Evolutionary conservation across 148 eudicot species (phyloP).

Genomic region (Polygonum maritimum): DNA sequence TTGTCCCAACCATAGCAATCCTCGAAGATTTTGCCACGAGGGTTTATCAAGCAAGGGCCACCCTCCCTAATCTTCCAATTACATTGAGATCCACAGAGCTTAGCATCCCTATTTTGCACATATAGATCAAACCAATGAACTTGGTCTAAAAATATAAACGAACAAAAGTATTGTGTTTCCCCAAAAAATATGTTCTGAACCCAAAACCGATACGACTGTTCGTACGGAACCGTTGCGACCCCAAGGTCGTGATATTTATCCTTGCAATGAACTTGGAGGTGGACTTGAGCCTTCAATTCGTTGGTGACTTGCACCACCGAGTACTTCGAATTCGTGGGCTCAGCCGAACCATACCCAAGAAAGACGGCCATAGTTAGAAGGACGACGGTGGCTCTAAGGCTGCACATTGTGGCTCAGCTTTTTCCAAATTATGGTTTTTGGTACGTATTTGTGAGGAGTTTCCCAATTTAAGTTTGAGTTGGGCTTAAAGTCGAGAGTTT

Average conservation of each 20-base stretch:
- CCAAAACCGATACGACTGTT: background rate
- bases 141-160: background rate
- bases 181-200: background rate
- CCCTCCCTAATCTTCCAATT: background rate
- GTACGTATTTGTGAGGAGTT: too few relatives aligned
- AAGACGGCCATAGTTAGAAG: background rate
- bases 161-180: background rate
- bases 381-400: background rate
- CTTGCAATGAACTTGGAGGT: background rate
- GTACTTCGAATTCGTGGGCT: background rate
- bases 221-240: background rate
- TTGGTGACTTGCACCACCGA: background rate
- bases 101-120: background rate
- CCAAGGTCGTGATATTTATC: background rate
- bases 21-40: background rate
- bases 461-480: background rate
- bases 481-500: background rate
- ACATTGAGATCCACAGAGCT: background rate
- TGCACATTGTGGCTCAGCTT: background rate
- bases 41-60: background rate
- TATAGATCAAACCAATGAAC: background rate
- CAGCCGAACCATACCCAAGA: background rate
- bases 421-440: background rate
- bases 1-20: background rate
- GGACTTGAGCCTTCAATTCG: background rate